These are phyloP conservation scores for Tremellales sp. DNA, from an alignment of 1,284 basidiomycete genomes.

Conservation along the genomic window DNA sequence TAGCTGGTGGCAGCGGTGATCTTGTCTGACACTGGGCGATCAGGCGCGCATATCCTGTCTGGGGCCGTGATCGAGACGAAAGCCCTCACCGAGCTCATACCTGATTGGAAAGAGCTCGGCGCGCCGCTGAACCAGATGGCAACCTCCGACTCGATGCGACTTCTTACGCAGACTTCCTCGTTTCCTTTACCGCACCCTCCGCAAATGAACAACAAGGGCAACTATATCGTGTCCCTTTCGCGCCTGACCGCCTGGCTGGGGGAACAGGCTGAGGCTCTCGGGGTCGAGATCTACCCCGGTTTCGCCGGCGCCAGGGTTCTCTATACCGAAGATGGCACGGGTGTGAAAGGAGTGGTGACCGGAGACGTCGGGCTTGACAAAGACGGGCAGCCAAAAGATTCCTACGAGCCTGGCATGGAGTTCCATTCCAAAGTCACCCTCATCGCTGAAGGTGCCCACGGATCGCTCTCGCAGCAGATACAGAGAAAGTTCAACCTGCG, in stretches of 20 bases:
- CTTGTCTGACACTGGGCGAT: neutral
- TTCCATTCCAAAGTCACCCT: constrained; percentile 91
- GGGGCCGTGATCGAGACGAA: constrained; percentile 93
- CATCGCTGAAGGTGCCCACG: constrained; percentile 95
- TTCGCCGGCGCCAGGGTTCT: constrained; percentile 86
- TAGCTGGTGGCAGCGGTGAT: neutral
- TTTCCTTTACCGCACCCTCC: constrained; percentile 93
- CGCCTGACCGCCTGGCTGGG: constrained; percentile 87
- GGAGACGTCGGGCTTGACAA: constrained; percentile 93
- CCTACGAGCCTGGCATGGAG: constrained; percentile 95
- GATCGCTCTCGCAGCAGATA: constrained; percentile 79
- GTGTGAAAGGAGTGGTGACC: constrained; percentile 79
- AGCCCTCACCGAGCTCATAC: constrained; percentile 87
- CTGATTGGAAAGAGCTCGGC: constrained; percentile 68
- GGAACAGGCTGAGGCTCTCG: constrained; percentile 74
- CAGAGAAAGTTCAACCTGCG: constrained; percentile 76
- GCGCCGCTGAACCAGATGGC: constrained; percentile 73
- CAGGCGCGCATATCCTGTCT: constrained; percentile 91
- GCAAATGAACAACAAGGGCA: constrained; percentile 92
- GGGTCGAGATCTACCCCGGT: constrained; percentile 95
- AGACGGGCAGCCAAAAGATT: constrained; percentile 72
- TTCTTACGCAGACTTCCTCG: constrained; percentile 67
- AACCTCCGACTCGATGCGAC: constrained; percentile 78
- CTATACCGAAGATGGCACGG: constrained; percentile 63
- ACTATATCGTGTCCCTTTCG: constrained; percentile 90